Conservation (phyloP, 140 eudicot species). For the Flaveria floridana region DNA sequence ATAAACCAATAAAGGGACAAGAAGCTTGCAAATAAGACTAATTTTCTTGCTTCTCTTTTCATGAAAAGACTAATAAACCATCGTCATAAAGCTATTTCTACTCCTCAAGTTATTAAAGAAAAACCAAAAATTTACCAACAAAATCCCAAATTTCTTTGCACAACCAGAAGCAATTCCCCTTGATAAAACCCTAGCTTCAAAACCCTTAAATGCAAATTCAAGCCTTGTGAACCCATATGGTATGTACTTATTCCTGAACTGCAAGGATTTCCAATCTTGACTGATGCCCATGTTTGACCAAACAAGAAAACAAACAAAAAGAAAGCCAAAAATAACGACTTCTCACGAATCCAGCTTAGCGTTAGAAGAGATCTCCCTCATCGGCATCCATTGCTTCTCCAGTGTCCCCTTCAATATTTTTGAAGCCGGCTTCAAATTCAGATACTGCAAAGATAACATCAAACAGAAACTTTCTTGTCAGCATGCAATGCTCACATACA, state of each 20-base stretch:
- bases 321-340: constrained; percentile 18
- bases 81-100: constrained; percentile 42
- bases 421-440: constrained; percentile 52
- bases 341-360: constrained; percentile 40
- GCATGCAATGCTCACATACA: background rate
- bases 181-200: constrained; percentile 27
- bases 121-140: constrained; percentile 36
- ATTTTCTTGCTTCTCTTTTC: constrained; percentile 28
- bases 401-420: constrained; percentile 43
- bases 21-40: constrained; percentile 20
- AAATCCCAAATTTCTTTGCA: constrained; percentile 48
- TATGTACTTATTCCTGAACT: constrained; percentile 43
- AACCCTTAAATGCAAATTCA: constrained; percentile 32
- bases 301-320: constrained; percentile 28
- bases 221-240: constrained; percentile 34
- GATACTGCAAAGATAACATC: constrained; percentile 45
- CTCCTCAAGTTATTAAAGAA: constrained; percentile 23
- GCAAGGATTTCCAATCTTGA: constrained; percentile 35
- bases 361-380: constrained; percentile 35
- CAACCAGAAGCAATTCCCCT: constrained; percentile 39
- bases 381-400: constrained; percentile 34
- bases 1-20: constrained; percentile 22
- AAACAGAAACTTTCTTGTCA: constrained; percentile 8
- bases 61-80: constrained; percentile 34
- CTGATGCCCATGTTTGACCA: constrained; percentile 28